These are phyloP conservation scores for Dinochytrium kinnereticum DNA, from an alignment of 371 early-diverging fungal species.

Conservation along the genomic window DNA sequence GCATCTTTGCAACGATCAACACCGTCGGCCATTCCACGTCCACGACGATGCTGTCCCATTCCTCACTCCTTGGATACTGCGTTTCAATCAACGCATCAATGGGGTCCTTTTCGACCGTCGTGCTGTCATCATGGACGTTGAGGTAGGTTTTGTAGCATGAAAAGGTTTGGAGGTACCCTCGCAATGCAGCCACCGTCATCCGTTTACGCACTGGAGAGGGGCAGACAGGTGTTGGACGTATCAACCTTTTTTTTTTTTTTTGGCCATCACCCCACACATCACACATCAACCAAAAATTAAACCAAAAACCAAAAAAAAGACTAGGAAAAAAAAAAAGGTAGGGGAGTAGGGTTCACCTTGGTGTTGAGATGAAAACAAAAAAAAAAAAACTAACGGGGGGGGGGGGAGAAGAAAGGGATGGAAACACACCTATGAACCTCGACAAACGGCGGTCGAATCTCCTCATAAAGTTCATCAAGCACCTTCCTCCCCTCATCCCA, in stretches of 20 bases:
- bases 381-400: too few relatives aligned
- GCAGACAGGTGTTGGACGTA: conserved; percentile 39
- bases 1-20: conserved; percentile 24
- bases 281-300: conserved; percentile 7
- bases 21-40: conserved; percentile 28
- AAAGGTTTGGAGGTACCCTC: conserved; percentile 61
- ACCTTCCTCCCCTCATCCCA: conserved; percentile 50
- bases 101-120: conserved; percentile 14
- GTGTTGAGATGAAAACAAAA: too few relatives aligned
- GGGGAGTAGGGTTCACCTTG: too few relatives aligned
- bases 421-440: conserved; percentile 39
- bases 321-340: not conserved
- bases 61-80: not conserved
- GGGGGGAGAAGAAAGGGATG: too few relatives aligned
- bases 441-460: conserved; percentile 47
- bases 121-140: too few relatives aligned
- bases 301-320: not conserved
- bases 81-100: conserved; percentile 18
- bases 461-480: conserved; percentile 48
- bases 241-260: too few relatives aligned
- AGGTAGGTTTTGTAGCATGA: conserved; percentile 60
- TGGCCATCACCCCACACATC: too few relatives aligned
- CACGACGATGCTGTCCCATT: conserved; percentile 1
- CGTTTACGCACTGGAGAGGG: conserved; percentile 45
- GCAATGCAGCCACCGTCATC: conserved; percentile 49